Percentiles rank a stretch among this genome's conserved stretches.
Conservation (phyloP, 2,329 filamentous ascomycete genomes). For the Hymenoscyphus fraxineus region DNA sequence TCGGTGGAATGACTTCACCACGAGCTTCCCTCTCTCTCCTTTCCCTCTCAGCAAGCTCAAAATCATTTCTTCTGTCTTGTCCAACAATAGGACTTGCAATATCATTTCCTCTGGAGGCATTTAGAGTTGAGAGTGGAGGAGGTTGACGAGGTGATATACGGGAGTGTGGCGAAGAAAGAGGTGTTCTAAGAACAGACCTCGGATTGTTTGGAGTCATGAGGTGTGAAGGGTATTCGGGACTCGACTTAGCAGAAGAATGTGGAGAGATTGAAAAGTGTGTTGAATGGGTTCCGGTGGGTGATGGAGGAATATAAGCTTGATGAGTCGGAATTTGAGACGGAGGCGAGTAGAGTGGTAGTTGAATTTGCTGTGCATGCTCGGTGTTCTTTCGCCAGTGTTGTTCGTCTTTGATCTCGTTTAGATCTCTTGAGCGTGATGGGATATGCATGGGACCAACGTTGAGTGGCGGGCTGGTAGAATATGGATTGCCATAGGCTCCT, state of each 20-base stretch:
- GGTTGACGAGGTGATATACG: background rate
- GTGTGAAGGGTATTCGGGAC: conserved; percentile 1
- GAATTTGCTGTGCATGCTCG: conserved; percentile 5
- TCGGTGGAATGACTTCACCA: background rate
- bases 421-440: background rate
- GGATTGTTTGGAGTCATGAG: background rate
- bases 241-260: background rate
- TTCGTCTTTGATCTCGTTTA: background rate
- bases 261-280: conserved; percentile 11
- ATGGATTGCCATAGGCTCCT: conserved; percentile 23
- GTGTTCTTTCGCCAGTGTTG: conserved; percentile 6
- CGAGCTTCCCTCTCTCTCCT: conserved; percentile 10
- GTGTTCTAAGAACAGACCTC: background rate
- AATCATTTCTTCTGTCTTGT: conserved; percentile 17
- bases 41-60: conserved; percentile 16
- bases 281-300: conserved; percentile 11
- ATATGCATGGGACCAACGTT: conserved; percentile 4
- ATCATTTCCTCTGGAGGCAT: conserved; percentile 8
- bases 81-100: conserved; percentile 8
- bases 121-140: conserved; percentile 1
- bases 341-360: conserved; percentile 5
- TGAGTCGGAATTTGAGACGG: conserved; percentile 19
- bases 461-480: conserved; percentile 11
- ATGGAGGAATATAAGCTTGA: conserved; percentile 24
- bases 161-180: background rate